Evolutionary conservation across 345 rosid genomes (phyloP).

Genomic region (Boechera divaricarpa): DNA sequence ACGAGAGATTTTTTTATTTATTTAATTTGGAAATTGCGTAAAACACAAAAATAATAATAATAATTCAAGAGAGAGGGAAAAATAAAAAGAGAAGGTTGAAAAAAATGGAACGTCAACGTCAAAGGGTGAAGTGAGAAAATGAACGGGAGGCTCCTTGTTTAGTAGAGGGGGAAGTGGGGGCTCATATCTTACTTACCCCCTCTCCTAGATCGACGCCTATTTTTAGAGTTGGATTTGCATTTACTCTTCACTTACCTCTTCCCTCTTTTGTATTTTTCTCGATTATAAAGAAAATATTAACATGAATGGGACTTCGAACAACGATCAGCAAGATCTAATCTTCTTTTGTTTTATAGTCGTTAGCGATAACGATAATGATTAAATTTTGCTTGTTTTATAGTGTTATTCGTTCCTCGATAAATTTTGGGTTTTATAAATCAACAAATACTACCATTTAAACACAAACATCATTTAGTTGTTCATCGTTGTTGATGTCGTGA

Average conservation of each 20-base stretch:
- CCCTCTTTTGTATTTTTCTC: not conserved
- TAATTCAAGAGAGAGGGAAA: conserved; percentile 42
- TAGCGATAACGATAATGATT: not conserved
- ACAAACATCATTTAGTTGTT: too few relatives aligned
- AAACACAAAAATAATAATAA: conserved; percentile 12
- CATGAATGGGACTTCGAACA: not conserved
- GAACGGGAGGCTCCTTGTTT: conserved; percentile 47
- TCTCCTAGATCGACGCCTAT: conserved; percentile 24
- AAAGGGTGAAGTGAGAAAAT: conserved; percentile 41
- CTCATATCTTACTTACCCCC: conserved; percentile 32
- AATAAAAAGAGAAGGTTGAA: conserved; percentile 10
- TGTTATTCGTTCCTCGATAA: not conserved
- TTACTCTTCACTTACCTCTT: conserved; percentile 8
- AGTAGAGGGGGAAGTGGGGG: conserved; percentile 34
- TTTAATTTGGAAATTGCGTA: not conserved
- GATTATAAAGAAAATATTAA: not conserved
- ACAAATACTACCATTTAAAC: too few relatives aligned
- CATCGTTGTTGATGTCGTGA: too few relatives aligned
- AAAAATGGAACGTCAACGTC: conserved; percentile 33
- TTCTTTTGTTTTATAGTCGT: not conserved
- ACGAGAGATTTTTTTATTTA: not conserved
- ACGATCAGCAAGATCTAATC: not conserved
- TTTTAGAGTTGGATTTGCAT: conserved; percentile 26
- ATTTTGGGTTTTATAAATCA: too few relatives aligned
- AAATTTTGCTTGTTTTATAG: not conserved